Percentiles rank a stretch among this genome's conserved stretches.
These are phyloP conservation scores for Corylus avellana DNA, from an alignment of 306 rosid genomes.

Conservation along the genomic window DNA sequence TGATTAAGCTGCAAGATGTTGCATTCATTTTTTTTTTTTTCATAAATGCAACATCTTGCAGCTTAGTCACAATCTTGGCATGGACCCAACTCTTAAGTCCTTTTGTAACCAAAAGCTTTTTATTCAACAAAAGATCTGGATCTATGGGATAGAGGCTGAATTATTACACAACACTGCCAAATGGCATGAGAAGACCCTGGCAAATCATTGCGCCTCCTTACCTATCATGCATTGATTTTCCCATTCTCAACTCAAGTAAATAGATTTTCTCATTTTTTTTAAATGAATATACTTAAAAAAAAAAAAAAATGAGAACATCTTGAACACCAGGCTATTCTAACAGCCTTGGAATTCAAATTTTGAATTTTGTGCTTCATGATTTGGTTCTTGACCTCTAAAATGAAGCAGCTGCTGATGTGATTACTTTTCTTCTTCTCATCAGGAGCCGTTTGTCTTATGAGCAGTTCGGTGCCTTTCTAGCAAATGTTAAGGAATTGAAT, in stretches of 20 bases:
- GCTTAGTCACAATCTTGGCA: background rate
- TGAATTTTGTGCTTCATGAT: conserved; percentile 2
- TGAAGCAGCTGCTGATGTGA: background rate
- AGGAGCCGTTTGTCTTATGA: conserved; percentile 96
- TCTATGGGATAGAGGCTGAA: background rate
- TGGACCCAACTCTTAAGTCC: conserved; percentile 1
- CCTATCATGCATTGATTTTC: background rate
- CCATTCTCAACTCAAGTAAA: background rate
- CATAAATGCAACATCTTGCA: conserved; percentile 1
- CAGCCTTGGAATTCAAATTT: conserved; percentile 3
- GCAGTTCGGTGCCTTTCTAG: conserved; percentile 92
- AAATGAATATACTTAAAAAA: background rate
- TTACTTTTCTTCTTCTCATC: conserved; percentile 22
- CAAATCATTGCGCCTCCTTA: background rate
- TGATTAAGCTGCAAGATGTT: no score
- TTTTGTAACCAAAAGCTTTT: background rate
- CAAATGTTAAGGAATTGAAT: conserved; percentile 92
- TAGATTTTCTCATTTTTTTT: background rate
- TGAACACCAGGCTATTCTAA: conserved; percentile 1
- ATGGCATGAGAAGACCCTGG: background rate
- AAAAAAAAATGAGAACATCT: background rate
- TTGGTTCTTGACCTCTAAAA: background rate
- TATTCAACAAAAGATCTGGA: background rate
- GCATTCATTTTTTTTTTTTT: no score
- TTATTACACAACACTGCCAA: background rate